These are phyloP conservation scores for Eimeria falciformis DNA, from an alignment of 169 alveolate genomes.

Conservation along the genomic window DNA sequence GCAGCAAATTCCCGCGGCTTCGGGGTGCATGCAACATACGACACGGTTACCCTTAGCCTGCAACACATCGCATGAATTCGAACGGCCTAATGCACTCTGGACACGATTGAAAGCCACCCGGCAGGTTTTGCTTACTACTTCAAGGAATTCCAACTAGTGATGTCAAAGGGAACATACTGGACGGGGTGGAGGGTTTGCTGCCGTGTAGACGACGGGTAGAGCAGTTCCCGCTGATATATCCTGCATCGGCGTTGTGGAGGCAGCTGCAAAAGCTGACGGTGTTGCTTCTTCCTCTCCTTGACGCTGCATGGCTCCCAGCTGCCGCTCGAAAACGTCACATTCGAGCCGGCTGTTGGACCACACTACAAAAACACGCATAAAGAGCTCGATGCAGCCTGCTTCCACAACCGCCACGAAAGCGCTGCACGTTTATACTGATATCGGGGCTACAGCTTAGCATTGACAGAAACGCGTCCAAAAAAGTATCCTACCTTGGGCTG, in stretches of 20 bases:
- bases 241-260: conserved; percentile 16
- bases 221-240: conserved; percentile 13
- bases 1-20: conserved; percentile 76
- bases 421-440: too few species aligned
- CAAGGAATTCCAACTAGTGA: not conserved
- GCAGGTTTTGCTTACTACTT: not conserved
- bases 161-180: conserved; percentile 43
- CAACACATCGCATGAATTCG: not conserved
- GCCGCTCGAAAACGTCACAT: conserved; percentile 75
- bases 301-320: conserved; percentile 69
- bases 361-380: not conserved
- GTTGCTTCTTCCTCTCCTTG: conserved; percentile 66
- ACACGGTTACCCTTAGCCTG: conserved; percentile 77
- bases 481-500: conserved; percentile 53
- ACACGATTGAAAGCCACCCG: not conserved
- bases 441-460: not conserved
- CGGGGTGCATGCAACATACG: conserved; percentile 73
- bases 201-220: conserved; percentile 53
- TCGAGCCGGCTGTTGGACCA: conserved; percentile 77
- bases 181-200: conserved; percentile 74
- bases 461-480: not conserved
- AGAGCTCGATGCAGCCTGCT: too few species aligned
- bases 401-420: too few species aligned
- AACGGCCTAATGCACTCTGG: not conserved
- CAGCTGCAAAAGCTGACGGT: conserved; percentile 24